These are phyloP conservation scores for Suaeda aralocaspica DNA, from an alignment of 148 eudicot genomes.

Conservation along the genomic window DNA sequence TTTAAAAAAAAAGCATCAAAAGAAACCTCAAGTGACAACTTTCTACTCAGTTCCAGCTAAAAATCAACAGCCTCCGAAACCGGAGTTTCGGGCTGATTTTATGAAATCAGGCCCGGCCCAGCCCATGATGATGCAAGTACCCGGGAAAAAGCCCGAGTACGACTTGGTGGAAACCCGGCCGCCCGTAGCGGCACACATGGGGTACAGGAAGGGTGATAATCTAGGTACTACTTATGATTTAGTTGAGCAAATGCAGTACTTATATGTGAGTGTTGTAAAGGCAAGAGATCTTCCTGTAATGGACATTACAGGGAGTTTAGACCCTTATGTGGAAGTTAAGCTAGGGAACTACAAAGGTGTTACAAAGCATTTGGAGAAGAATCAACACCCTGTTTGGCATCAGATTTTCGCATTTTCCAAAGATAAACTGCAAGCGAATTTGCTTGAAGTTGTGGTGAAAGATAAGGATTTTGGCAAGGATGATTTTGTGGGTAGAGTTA, in stretches of 20 bases:
- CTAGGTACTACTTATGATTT: constrained; percentile 74
- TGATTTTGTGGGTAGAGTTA: constrained; percentile 72
- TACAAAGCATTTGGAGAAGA: constrained; percentile 76
- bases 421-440: constrained; percentile 56
- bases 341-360: constrained; percentile 91
- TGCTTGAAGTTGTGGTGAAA: constrained; percentile 64
- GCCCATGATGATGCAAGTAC: constrained; percentile 73
- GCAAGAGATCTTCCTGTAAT: constrained; percentile 85
- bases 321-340: constrained; percentile 92
- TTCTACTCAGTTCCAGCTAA: constrained; percentile 55
- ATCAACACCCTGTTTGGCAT: constrained; percentile 72
- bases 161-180: constrained; percentile 81
- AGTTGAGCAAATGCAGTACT: constrained; percentile 77
- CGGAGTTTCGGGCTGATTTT: constrained; percentile 46
- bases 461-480: constrained; percentile 80
- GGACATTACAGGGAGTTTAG: constrained; percentile 78
- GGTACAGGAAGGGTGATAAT: constrained; percentile 68
- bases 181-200: constrained; percentile 82
- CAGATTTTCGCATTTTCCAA: constrained; percentile 76
- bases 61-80: constrained; percentile 9
- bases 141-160: constrained; percentile 66
- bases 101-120: constrained; percentile 46
- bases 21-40: constrained; percentile 39
- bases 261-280: constrained; percentile 76
- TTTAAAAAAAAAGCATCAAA: constrained; percentile 33